Base-by-base conservation (phyloP, 2,329 filamentous ascomycete genomes). In the Cytospora chrysosperma region DNA sequence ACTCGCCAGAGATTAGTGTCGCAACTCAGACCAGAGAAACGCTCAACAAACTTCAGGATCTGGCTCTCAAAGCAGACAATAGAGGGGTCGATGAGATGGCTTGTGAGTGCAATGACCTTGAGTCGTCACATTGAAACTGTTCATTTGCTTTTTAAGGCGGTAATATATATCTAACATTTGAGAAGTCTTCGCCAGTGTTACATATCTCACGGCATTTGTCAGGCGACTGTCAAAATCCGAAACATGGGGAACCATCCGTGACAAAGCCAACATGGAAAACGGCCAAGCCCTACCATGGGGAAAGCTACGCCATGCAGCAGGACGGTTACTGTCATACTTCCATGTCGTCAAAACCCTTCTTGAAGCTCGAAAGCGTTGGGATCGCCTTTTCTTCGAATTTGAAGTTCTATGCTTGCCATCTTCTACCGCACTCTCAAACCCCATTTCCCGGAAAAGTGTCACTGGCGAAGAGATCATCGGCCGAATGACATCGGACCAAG, bases 311-410 rank as follows among this genome's bases (percentile, higher is more conserved):
- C 73, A 75, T 59, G 63, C 68, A 1, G 56, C 70, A 7, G 67
- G 70, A 12, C 71, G 72, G 1, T 67, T 73, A 7, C 63, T 68
- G 2, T 73, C 72, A 12, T 74, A 73, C 54, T 65, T 64, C n/a
- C 62, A 70, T 49, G 70, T 68, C 30, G 67, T 69, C 34, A 67
- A 63, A 2, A 62, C 67, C 1, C 56, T 75, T 30, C 56, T 72
- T 34, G 63, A 63, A 4, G 69, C 70, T 2, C 68, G 68, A 15
- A 63, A 62, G 47, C 28, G 43, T 4, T 77, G 74, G 71, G 70
- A 71, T 0, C 65, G 66, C 4, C 64, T 78, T 0, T 78, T 77
- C 9, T 61, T 70, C 7, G 70, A 74, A 12, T 67, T 74, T 28
- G 54, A 67, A 4, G 68, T 79, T 9, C 66, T 65, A 0, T 34